phyloP scores from a whole-genome alignment of 176 grass and related monocot genomes.

The Aegilops tauschii region DNA sequence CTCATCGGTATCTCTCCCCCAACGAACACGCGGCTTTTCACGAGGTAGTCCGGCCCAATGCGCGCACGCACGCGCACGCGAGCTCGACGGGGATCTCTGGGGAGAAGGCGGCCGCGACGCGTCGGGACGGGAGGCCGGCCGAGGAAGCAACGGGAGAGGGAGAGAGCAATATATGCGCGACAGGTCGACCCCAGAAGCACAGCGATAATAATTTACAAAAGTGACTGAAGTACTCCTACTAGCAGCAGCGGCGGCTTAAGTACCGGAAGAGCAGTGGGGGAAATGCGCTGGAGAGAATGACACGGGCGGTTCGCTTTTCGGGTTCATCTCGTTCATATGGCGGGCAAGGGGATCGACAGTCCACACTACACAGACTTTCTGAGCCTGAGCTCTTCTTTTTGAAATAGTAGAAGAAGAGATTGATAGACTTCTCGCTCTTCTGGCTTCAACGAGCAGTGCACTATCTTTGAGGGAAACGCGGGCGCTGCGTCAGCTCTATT shows the following conservation, averaged over 20 bases:
- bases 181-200: constrained; percentile 20
- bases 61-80: constrained; percentile 6
- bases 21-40: constrained; percentile 16
- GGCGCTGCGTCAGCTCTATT: not conserved
- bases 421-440: not conserved
- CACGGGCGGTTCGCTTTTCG: not conserved
- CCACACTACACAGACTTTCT: not conserved
- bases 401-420: not conserved
- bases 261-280: not conserved
- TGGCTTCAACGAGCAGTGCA: not conserved
- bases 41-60: constrained; percentile 16
- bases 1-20: constrained; percentile 13
- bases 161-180: constrained; percentile 30
- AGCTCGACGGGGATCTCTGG: constrained; percentile 22
- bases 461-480: not conserved
- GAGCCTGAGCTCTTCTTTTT: not conserved
- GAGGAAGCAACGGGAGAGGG: constrained; percentile 29
- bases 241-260: not conserved
- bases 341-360: not conserved
- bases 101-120: constrained; percentile 34
- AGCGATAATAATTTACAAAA: constrained; percentile 29
- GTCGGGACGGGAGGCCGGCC: constrained; percentile 40
- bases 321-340: constrained; percentile 21
- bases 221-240: not conserved
- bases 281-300: constrained; percentile 18